These are phyloP conservation scores for Diaporthe batatas DNA, from an alignment of 2,329 filamentous ascomycete species.

Conservation along the genomic window DNA sequence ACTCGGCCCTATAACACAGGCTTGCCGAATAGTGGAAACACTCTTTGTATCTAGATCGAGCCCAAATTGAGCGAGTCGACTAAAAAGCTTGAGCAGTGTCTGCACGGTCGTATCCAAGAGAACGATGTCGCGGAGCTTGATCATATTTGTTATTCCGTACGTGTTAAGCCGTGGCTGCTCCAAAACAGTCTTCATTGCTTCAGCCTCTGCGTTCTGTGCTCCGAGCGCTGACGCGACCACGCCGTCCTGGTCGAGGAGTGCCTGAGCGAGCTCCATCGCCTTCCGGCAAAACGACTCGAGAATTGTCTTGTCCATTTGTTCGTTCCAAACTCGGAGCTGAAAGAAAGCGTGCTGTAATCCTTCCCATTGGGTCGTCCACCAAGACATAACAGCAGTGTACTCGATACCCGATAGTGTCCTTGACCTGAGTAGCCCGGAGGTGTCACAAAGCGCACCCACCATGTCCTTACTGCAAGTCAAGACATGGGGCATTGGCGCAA, in stretches of 20 bases:
- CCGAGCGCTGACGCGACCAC: constrained; percentile 80
- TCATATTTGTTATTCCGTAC: constrained; percentile 85
- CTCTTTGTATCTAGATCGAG: constrained; percentile 76
- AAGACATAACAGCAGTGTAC: constrained; percentile 75
- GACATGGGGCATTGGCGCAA: constrained; percentile 69
- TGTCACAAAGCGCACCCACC: constrained; percentile 68
- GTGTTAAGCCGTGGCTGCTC: constrained; percentile 73
- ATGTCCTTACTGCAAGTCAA: constrained; percentile 70
- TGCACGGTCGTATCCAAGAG: constrained; percentile 85
- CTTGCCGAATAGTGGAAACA: constrained; percentile 73
- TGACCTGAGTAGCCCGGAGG: constrained; percentile 68
- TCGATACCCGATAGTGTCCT: constrained; percentile 71
- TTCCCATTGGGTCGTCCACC: constrained; percentile 90
- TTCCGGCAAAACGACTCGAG: constrained; percentile 97
- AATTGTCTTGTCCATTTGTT: constrained; percentile 77
- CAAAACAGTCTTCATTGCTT: constrained; percentile 65
- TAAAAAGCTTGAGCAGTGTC: constrained; percentile 86
- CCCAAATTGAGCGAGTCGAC: constrained; percentile 81
- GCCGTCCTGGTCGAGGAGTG: constrained; percentile 85
- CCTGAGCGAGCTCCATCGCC: constrained; percentile 92
- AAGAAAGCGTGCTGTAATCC: constrained; percentile 84
- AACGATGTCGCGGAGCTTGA: constrained; percentile 89
- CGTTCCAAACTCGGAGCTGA: constrained; percentile 87
- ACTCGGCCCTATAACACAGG: constrained; percentile 71
- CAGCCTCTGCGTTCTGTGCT: constrained; percentile 52